Conservation (phyloP, 208 protist species). For the Leishmania turanica region DNA sequence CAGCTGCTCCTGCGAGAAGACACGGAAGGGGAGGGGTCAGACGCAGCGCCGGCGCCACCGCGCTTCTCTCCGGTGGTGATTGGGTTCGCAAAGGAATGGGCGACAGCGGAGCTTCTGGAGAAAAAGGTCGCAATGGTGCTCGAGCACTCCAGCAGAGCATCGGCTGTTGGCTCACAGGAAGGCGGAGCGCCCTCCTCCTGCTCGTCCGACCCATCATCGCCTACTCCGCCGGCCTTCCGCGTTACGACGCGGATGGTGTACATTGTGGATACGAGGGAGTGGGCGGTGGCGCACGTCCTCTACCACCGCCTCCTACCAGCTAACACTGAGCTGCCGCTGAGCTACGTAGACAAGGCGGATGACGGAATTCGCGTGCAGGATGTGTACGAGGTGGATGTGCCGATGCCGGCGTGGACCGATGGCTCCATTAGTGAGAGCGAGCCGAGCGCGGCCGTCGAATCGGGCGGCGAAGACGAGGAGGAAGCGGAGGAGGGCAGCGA, state of each 20-base stretch:
- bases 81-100: constrained; percentile 62
- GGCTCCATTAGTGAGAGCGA: not conserved
- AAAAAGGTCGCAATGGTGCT: constrained; percentile 42
- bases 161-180: not conserved
- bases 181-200: constrained; percentile 7
- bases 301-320: constrained; percentile 23
- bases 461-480: not conserved
- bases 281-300: constrained; percentile 47
- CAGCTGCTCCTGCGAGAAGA: constrained; percentile 26
- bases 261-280: constrained; percentile 53
- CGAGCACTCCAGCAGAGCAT: constrained; percentile 8
- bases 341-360: constrained; percentile 23
- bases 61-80: constrained; percentile 31
- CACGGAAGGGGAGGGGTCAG: not conserved
- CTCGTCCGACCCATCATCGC: not conserved
- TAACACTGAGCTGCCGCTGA: constrained; percentile 4
- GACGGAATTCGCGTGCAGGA: constrained; percentile 34
- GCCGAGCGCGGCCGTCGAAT: not conserved
- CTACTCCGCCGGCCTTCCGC: constrained; percentile 9
- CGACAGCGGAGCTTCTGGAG: constrained; percentile 23
- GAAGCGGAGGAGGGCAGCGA: constrained; percentile 10
- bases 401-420: constrained; percentile 9
- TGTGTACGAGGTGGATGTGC: constrained; percentile 17
- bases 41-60: not conserved
- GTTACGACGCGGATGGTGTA: constrained; percentile 45